Evolutionary conservation across 108 stramenopile genomes (phyloP).

Genomic region (Nitzschia inconspicua): DNA sequence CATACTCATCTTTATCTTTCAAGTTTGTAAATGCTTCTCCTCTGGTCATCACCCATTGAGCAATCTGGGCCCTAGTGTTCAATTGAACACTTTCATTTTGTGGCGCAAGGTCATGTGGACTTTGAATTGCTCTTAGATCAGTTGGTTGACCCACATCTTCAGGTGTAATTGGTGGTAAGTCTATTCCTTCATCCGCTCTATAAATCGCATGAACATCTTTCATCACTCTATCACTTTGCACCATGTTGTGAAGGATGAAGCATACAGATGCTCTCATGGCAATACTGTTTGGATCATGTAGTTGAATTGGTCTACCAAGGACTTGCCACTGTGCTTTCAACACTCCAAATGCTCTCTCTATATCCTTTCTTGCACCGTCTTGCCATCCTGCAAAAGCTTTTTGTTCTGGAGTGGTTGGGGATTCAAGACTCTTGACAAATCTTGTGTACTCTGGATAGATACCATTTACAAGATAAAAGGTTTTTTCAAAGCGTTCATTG

Average conservation of each 20-base stretch:
- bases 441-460: not conserved
- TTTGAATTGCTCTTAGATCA: no score
- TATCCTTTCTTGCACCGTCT: not conserved
- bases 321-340: not conserved
- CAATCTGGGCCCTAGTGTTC: no score
- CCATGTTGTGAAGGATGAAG: not conserved
- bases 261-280: not conserved
- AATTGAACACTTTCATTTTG: no score
- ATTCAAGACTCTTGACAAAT: not conserved
- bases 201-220: no score
- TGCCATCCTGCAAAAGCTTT: not conserved
- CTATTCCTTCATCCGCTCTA: no score
- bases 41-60: no score
- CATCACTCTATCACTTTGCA: no score
- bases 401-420: not conserved
- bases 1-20: no score
- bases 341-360: not conserved
- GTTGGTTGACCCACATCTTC: no score
- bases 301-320: not conserved
- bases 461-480: not conserved
- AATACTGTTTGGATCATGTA: not conserved
- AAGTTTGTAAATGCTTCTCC: no score
- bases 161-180: no score
- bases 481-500: slow-evolving; percentile 1
- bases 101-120: no score